Evolutionary conservation across 805 yeast species (phyloP).

Genomic region (Grigorovia humatica): DNA sequence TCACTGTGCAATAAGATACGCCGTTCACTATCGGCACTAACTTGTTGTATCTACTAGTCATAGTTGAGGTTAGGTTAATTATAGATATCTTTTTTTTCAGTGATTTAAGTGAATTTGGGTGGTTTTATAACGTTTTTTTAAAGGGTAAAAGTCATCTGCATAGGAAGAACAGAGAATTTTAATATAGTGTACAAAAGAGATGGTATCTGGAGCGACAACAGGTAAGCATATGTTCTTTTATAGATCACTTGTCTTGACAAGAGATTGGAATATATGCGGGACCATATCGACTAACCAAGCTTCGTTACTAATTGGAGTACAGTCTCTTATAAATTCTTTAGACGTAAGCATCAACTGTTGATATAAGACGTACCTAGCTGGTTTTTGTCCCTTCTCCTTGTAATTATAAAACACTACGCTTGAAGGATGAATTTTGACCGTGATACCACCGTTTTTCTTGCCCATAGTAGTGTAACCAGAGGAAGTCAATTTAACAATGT

Average conservation of each 20-base stretch:
- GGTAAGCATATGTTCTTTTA: too few species aligned
- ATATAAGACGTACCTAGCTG: slow-evolving; percentile 63
- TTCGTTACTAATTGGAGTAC: slow-evolving; percentile 60
- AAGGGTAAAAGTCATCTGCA: background rate
- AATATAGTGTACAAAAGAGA: too few species aligned
- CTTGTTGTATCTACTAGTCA: background rate
- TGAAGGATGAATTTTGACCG: slow-evolving; percentile 81
- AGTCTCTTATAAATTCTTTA: slow-evolving; percentile 79
- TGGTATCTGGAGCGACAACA: too few species aligned
- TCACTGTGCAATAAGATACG: slow-evolving; percentile 39
- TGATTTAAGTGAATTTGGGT: background rate
- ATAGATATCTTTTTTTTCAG: background rate
- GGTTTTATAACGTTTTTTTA: background rate
- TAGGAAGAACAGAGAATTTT: background rate
- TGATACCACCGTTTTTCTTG: slow-evolving; percentile 45
- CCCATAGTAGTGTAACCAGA: slow-evolving; percentile 25
- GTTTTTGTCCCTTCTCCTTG: slow-evolving; percentile 44
- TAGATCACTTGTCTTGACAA: background rate
- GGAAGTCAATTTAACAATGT: slow-evolving; percentile 21
- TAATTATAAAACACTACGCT: slow-evolving; percentile 44
- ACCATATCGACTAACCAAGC: slow-evolving; percentile 68
- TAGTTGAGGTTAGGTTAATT: too few species aligned
- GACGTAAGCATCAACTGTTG: slow-evolving; percentile 78
- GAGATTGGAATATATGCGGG: slow-evolving; percentile 39
- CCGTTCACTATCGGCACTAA: slow-evolving; percentile 36